Evolutionary conservation across 2,329 filamentous ascomycete species (phyloP).

Genomic region (Pyrenochaeta sp.): DNA sequence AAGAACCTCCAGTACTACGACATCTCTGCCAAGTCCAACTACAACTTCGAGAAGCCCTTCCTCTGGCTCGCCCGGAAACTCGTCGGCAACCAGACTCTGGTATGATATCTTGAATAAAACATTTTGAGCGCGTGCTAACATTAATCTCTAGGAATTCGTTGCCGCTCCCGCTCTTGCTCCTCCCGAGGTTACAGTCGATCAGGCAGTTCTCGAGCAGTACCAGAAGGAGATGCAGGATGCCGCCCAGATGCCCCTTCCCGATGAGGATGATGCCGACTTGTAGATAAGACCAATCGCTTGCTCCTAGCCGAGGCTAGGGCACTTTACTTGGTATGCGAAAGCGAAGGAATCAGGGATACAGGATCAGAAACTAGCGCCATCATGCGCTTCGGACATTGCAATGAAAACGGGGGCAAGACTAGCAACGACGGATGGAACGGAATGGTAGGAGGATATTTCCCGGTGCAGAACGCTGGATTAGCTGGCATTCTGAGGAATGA

Average conservation of each 20-base stretch:
- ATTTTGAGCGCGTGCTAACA: constrained; percentile 22
- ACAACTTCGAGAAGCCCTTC: constrained; percentile 99
- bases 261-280: constrained; percentile 83
- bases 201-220: constrained; percentile 81
- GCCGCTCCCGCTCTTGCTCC: constrained; percentile 93
- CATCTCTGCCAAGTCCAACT: constrained; percentile 99
- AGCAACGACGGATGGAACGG: constrained; percentile 27
- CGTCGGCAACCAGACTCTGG: constrained; percentile 87
- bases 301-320: constrained; percentile 27
- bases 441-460: constrained; percentile 29
- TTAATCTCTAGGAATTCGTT: constrained; percentile 79
- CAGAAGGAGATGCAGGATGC: constrained; percentile 87
- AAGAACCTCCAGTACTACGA: constrained; percentile 99
- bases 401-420: constrained; percentile 33
- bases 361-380: constrained; percentile 22
- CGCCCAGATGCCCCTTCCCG: constrained; percentile 83
- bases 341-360: constrained; percentile 32
- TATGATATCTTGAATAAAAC: constrained; percentile 55
- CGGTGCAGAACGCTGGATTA: constrained; percentile 39
- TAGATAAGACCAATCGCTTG: constrained; percentile 48
- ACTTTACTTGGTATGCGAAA: constrained; percentile 41
- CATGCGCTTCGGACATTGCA: constrained; percentile 36
- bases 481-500: constrained; percentile 41
- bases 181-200: constrained; percentile 88
- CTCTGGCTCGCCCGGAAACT: constrained; percentile 99